Percentiles rank a stretch among this genome's conserved stretches.
These are phyloP conservation scores for Coemansia sp. DNA, from an alignment of 192 early-diverging fungal species.

Conservation along the genomic window DNA sequence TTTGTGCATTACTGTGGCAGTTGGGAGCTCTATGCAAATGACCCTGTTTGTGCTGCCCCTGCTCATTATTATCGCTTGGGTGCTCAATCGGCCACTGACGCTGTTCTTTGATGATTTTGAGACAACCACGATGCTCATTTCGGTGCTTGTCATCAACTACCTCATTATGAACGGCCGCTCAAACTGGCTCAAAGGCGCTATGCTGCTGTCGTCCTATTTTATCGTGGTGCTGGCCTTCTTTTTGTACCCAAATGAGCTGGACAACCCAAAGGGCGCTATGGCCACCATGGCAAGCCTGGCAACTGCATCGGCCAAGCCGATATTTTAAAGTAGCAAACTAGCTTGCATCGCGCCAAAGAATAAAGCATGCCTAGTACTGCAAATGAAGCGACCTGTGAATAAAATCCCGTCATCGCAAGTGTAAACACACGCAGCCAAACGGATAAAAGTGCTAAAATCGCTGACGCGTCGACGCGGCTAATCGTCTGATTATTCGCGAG, in stretches of 20 bases:
- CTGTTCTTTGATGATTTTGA: conserved; percentile 84
- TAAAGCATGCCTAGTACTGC: too few species aligned
- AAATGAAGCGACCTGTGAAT: too few species aligned
- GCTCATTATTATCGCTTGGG: conserved; percentile 81
- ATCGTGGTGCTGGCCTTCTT: conserved; percentile 82
- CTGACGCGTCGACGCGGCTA: too few species aligned
- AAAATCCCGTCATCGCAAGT: too few species aligned
- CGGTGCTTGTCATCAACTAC: conserved; percentile 80
- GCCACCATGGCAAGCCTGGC: background rate
- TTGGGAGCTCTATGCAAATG: conserved; percentile 86
- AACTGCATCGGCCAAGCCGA: background rate
- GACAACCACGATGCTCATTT: conserved; percentile 78
- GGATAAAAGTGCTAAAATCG: too few species aligned
- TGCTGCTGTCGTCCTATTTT: conserved; percentile 78
- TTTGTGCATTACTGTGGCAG: conserved; percentile 66
- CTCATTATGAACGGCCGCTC: conserved; percentile 79
- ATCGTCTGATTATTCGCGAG: too few species aligned
- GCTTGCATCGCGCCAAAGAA: background rate
- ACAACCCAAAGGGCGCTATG: conserved; percentile 10
- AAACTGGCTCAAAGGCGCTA: conserved; percentile 91
- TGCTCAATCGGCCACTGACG: conserved; percentile 65
- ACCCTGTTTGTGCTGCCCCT: conserved; percentile 72
- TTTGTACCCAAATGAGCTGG: conserved; percentile 58
- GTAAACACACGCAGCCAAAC: too few species aligned
- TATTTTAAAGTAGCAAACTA: conserved; percentile 7